A percentile compares a stretch with the other conserved stretches of the same genome.
Conservation (phyloP, 106 monocot species). For the Narthecium ossifragum region DNA sequence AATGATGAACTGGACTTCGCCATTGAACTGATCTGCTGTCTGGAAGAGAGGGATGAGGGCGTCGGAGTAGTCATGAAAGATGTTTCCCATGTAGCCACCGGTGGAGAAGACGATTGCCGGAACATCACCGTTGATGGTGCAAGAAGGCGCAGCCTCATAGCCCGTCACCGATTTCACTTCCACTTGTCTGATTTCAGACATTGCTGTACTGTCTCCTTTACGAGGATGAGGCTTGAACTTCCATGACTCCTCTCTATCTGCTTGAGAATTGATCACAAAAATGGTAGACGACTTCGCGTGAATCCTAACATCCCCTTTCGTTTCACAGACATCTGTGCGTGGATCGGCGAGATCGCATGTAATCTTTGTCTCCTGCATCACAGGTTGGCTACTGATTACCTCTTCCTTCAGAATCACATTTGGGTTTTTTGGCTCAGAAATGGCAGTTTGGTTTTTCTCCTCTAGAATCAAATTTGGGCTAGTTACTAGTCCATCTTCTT, state of each 20-base stretch:
- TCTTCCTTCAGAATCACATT: too few relatives aligned
- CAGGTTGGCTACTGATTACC: not conserved
- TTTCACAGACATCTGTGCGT: slow-evolving; percentile 28
- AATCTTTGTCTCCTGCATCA: slow-evolving; percentile 7
- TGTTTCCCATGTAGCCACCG: slow-evolving; percentile 24
- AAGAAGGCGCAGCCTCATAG: not conserved
- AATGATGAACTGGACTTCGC: slow-evolving; percentile 32
- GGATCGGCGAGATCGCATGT: slow-evolving; percentile 15
- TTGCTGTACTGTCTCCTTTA: slow-evolving; percentile 34
- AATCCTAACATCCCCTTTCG: slow-evolving; percentile 21
- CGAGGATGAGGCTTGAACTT: slow-evolving; percentile 57
- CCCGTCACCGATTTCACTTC: not conserved
- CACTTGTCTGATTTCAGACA: slow-evolving; percentile 23
- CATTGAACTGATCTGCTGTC: slow-evolving; percentile 18
- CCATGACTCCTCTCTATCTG: slow-evolving; percentile 31
- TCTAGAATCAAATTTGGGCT: too few relatives aligned
- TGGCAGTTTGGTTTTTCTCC: too few relatives aligned
- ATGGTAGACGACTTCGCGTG: slow-evolving; percentile 26
- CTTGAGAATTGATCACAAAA: slow-evolving; percentile 2
- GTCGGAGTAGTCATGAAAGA: slow-evolving; percentile 33
- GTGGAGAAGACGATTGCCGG: slow-evolving; percentile 25
- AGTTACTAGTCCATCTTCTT: too few relatives aligned
- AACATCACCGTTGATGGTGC: slow-evolving; percentile 1
- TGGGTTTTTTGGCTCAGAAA: too few relatives aligned
- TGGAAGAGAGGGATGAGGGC: slow-evolving; percentile 27